Base-by-base conservation (phyloP, 2,329 filamentous ascomycete genomes). In the Nemania diffusa region DNA sequence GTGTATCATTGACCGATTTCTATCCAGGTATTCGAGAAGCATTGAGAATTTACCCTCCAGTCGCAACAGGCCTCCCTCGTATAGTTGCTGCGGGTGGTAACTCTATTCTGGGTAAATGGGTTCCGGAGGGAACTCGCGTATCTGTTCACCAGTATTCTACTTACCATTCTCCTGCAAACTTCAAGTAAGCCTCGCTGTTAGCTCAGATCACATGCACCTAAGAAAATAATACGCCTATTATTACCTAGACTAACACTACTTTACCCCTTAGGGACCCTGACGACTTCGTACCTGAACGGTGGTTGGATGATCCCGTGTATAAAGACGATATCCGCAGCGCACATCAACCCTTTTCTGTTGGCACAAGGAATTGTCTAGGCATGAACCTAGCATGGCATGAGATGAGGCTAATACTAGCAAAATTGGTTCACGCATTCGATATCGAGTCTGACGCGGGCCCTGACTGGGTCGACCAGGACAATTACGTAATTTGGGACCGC, bases 351-450 rank as follows among this genome's bases (percentile, higher is more conserved):
- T 74, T 74, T 20, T 68, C 26, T 5, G 66, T 53, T 1, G 72
- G 73, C 6, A 70, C 71, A 5, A 61, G 74, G 7, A 72, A 72
- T 40, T 75, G 72, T 40, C 27, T 75, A 3, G 74, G 74, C 2
- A 67, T 67, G 20, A 69, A 61, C 46, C 59, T 73, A 50, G 72
- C 71, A 8, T 66, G 62, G 71, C 69, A 72, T 52, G 69, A 73
- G 55, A 73, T 72, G 68, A 52, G 72, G 20, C 48, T 73, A 15
- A 57, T 72, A 27, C 64, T 73, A 11, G 51, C 67, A 5, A 70
- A 65, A 24, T 26, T 73, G 13, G 46, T 73, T 1, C 69, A 51
- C 27, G 63, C 65, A 20, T 71, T 73, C 32, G 65, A 73, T 26
- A 63, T 72, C 29, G 65, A 69, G 51, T 65, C 59, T 11, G 61